Evolutionary conservation across 257 asterid species (phyloP).

Genomic region (Dorcoceras hygrometricum): DNA sequence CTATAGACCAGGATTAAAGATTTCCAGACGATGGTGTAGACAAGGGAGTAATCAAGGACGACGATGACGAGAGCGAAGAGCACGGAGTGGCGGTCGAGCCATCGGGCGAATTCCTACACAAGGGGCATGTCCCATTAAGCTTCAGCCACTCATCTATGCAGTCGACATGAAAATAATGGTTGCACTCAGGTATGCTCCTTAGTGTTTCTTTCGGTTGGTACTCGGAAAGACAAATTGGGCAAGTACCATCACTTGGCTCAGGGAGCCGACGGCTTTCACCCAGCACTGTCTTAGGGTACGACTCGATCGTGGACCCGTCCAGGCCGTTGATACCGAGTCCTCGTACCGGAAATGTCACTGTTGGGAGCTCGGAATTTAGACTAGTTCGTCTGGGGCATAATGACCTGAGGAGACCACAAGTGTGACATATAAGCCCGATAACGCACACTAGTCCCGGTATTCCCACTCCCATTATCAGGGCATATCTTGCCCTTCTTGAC

Average conservation of each 20-base stretch:
- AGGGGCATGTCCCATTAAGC: conserved; percentile 72
- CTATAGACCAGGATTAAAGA: neutral
- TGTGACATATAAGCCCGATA: conserved; percentile 47
- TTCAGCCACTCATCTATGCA: conserved; percentile 91
- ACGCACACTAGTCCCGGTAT: conserved; percentile 63
- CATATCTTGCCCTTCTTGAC: conserved; percentile 68
- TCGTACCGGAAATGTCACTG: conserved; percentile 24
- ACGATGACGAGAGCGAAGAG: conserved; percentile 42
- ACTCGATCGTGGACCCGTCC: conserved; percentile 58
- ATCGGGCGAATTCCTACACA: conserved; percentile 71
- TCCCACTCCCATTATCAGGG: conserved; percentile 63
- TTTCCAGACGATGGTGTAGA: conserved; percentile 25
- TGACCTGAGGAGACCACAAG: conserved; percentile 34
- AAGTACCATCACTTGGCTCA: conserved; percentile 43
- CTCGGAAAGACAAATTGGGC: conserved; percentile 74
- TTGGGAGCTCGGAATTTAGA: conserved; percentile 30
- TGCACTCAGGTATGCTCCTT: conserved; percentile 73
- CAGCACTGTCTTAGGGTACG: conserved; percentile 59
- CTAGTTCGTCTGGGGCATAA: conserved; percentile 20
- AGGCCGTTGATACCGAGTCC: conserved; percentile 42
- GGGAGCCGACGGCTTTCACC: conserved; percentile 80
- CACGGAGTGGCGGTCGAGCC: conserved; percentile 39
- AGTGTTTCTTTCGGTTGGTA: conserved; percentile 63
- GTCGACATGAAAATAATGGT: conserved; percentile 63
- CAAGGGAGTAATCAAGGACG: conserved; percentile 18